Conservation (phyloP, 768 basidiomycete genomes). For the Mycena amicta region DNA sequence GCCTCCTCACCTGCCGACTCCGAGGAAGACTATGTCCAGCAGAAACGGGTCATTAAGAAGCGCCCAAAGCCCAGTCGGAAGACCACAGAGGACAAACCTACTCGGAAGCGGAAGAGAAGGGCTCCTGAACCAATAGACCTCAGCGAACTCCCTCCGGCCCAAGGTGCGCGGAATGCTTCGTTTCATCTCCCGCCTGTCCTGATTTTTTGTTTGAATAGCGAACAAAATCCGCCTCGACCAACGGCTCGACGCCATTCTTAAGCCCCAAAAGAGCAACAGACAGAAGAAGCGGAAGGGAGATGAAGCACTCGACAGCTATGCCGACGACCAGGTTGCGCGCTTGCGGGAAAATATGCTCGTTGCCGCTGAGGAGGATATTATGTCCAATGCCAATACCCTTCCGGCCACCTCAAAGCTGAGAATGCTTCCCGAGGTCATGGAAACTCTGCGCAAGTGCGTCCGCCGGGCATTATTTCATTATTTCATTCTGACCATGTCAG, state of each 20-base stretch:
- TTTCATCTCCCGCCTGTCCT: constrained; percentile 1
- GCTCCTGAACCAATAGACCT: constrained; percentile 65
- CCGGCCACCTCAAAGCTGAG: constrained; percentile 86
- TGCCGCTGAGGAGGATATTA: constrained; percentile 84
- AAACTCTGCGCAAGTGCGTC: constrained; percentile 87
- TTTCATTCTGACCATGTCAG: constrained; percentile 42
- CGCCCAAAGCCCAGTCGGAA: constrained; percentile 28
- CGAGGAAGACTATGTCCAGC: constrained; percentile 54
- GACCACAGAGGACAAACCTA: constrained; percentile 31
- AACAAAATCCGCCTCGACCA: constrained; percentile 78
- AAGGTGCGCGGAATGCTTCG: constrained; percentile 50
- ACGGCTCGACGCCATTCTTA: constrained; percentile 85
- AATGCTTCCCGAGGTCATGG: constrained; percentile 88
- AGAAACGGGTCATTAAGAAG: constrained; percentile 36
- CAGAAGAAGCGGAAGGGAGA: constrained; percentile 78
- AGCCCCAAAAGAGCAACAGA: constrained; percentile 70
- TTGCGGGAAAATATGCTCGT: constrained; percentile 86
- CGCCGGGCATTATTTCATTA: constrained; percentile 9
- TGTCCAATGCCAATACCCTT: constrained; percentile 74
- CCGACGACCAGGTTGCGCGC: constrained; percentile 89
- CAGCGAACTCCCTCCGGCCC: constrained; percentile 71
- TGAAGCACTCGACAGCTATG: constrained; percentile 81
- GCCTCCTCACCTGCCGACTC: constrained; percentile 48
- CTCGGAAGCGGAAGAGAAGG: constrained; percentile 58
- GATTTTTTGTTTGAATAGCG: constrained; percentile 60